These are phyloP conservation scores for Retiboletus flavoniger DNA, from an alignment of 1,284 basidiomycete genomes.

Conservation along the genomic window DNA sequence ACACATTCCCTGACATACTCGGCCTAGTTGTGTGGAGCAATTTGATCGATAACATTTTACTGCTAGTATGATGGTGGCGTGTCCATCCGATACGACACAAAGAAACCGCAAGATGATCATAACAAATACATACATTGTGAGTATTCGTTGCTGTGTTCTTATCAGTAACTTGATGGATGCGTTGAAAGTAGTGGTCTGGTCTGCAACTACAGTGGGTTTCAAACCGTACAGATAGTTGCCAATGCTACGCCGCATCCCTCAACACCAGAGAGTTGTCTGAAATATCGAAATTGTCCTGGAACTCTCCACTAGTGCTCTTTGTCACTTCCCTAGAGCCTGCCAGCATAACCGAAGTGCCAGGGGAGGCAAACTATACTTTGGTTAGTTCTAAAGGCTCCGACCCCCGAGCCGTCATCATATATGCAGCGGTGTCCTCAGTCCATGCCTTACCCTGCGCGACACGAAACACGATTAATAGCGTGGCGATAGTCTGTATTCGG, in stretches of 20 bases:
- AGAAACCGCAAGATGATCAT: too few relatives aligned
- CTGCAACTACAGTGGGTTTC: background rate
- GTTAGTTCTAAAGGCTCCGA: background rate
- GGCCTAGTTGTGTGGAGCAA: too few relatives aligned
- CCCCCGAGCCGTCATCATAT: background rate
- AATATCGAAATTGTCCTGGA: background rate
- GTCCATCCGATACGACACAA: too few relatives aligned
- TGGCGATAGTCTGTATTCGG: slow-evolving; percentile 14
- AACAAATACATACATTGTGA: too few relatives aligned
- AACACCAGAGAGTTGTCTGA: too few relatives aligned
- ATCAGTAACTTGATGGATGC: background rate
- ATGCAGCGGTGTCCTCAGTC: slow-evolving; percentile 10
- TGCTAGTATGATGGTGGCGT: too few relatives aligned
- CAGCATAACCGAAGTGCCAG: background rate
- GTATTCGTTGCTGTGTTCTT: too few relatives aligned
- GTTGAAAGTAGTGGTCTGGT: too few relatives aligned
- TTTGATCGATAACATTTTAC: too few relatives aligned
- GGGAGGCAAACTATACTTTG: background rate
- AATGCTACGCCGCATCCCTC: background rate
- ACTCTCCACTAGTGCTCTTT: background rate
- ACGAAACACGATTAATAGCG: slow-evolving; percentile 23
- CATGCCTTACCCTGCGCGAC: slow-evolving; percentile 27
- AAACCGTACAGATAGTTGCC: background rate
- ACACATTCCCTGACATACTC: too few relatives aligned
- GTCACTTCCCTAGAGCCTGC: background rate